Percentiles rank a stretch among this genome's conserved stretches.
These are phyloP conservation scores for Mycena capillaripes DNA, from an alignment of 768 basidiomycete genomes.

Conservation along the genomic window DNA sequence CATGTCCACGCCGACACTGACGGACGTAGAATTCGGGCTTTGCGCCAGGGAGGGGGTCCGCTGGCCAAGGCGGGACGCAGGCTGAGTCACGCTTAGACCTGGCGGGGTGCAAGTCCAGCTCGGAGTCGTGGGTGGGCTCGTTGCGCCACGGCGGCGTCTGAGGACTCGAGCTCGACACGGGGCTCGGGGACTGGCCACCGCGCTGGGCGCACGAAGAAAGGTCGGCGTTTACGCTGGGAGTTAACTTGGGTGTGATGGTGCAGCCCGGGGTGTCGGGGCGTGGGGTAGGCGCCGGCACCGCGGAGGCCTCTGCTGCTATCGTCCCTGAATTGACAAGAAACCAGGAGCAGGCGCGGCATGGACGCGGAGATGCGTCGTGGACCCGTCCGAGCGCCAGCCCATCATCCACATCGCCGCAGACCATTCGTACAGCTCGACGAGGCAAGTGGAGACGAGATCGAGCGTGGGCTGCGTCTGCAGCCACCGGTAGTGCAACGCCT, in stretches of 20 bases:
- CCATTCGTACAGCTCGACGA: constrained; percentile 11
- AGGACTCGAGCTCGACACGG: neutral
- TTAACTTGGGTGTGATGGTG: neutral
- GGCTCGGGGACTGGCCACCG: neutral
- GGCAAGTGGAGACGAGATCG: neutral
- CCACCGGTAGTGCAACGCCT: constrained; percentile 8
- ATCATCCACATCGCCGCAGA: constrained; percentile 1
- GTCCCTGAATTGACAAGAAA: no score
- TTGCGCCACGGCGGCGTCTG: neutral
- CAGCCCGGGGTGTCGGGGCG: no score
- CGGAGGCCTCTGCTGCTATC: no score
- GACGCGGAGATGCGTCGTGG: neutral
- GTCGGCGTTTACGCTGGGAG: neutral
- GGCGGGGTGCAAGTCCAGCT: neutral
- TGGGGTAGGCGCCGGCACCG: no score
- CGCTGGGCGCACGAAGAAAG: neutral
- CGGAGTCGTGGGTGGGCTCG: neutral
- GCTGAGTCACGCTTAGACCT: neutral
- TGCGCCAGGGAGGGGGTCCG: no score
- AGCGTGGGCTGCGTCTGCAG: constrained; percentile 10
- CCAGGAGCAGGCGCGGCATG: neutral
- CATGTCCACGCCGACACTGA: no score
- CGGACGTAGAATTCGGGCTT: no score
- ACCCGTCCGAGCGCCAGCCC: constrained; percentile 20
- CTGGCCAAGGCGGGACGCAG: neutral